Evolutionary conservation across 1,284 basidiomycete genomes (phyloP).

Genomic region (Cryptococcus sp.): DNA sequence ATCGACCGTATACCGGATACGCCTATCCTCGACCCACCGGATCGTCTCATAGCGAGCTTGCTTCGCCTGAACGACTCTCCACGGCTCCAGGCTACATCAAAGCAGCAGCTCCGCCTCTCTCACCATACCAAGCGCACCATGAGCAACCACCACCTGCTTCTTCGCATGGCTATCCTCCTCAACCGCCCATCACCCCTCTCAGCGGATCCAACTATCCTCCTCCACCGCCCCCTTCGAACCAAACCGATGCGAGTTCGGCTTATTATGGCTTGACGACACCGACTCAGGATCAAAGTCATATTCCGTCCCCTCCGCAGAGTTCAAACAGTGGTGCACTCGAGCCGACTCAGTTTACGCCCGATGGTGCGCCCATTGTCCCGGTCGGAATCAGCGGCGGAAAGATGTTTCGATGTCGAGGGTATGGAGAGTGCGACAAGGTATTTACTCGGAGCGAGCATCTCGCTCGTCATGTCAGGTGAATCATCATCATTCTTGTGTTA

Average conservation of each 20-base stretch:
- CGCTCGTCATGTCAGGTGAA: slow-evolving; percentile 86
- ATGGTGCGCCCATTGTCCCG: slow-evolving; percentile 42
- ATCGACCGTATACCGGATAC: slow-evolving; percentile 1
- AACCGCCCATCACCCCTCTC: slow-evolving; percentile 30
- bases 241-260: slow-evolving; percentile 8
- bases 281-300: slow-evolving; percentile 18
- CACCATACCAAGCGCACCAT: slow-evolving; percentile 1
- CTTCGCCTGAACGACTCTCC: slow-evolving; percentile 1
- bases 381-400: slow-evolving; percentile 54
- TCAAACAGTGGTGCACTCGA: slow-evolving; percentile 20
- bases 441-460: slow-evolving; percentile 93
- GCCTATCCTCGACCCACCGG: background rate
- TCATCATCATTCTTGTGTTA: too few species aligned
- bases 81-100: slow-evolving; percentile 1
- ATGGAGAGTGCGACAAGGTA: slow-evolving; percentile 92
- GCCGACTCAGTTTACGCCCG: slow-evolving; percentile 24
- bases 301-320: slow-evolving; percentile 27
- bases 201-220: slow-evolving; percentile 32
- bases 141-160: slow-evolving; percentile 1
- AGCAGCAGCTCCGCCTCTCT: background rate
- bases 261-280: slow-evolving; percentile 30
- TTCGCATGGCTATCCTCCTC: background rate
- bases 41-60: background rate
- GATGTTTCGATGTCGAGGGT: slow-evolving; percentile 90
- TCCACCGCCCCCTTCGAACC: slow-evolving; percentile 14